Conservation (phyloP, 2,329 filamentous ascomycete species). For the Didymella keratinophila region DNA sequence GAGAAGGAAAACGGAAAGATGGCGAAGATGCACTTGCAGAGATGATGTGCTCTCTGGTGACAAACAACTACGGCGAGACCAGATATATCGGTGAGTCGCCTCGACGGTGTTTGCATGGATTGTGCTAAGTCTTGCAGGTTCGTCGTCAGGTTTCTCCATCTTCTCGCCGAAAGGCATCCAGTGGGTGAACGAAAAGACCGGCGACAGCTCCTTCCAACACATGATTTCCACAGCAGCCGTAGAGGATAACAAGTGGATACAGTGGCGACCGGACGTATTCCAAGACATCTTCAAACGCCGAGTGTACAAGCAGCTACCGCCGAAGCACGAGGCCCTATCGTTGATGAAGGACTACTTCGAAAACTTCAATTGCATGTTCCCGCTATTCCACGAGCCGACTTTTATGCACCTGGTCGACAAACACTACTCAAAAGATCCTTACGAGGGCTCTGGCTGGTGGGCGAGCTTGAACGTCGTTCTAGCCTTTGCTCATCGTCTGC, state of each 20-base stretch:
- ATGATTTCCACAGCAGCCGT: slow-evolving; percentile 91
- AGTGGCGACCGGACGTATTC: slow-evolving; percentile 98
- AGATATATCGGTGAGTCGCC: slow-evolving; percentile 81
- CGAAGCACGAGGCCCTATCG: slow-evolving; percentile 86
- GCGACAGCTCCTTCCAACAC: slow-evolving; percentile 91
- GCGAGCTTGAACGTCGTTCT: slow-evolving; percentile 92
- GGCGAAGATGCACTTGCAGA: slow-evolving; percentile 91
- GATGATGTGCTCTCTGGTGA: slow-evolving; percentile 98
- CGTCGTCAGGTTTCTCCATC: slow-evolving; percentile 97
- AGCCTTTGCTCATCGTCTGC: slow-evolving; percentile 89
- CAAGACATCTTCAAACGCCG: slow-evolving; percentile 87
- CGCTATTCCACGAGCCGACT: slow-evolving; percentile 94
- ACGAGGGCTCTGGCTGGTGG: slow-evolving; percentile 98
- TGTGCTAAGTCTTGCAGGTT: slow-evolving; percentile 63
- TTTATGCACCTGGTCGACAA: slow-evolving; percentile 97
- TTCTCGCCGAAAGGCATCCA: slow-evolving; percentile 98
- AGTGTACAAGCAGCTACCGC: slow-evolving; percentile 82
- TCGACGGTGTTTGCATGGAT: background rate
- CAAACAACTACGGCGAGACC: slow-evolving; percentile 92
- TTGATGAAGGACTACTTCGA: slow-evolving; percentile 94
- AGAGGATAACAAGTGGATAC: slow-evolving; percentile 93
- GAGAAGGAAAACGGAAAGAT: slow-evolving; percentile 67
- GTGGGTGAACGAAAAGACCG: slow-evolving; percentile 98
- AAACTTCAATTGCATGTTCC: slow-evolving; percentile 99
- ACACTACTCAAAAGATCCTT: slow-evolving; percentile 91